Base-by-base conservation (phyloP, 2,329 filamentous ascomycete genomes). In the Cladophialophora yegresii region DNA sequence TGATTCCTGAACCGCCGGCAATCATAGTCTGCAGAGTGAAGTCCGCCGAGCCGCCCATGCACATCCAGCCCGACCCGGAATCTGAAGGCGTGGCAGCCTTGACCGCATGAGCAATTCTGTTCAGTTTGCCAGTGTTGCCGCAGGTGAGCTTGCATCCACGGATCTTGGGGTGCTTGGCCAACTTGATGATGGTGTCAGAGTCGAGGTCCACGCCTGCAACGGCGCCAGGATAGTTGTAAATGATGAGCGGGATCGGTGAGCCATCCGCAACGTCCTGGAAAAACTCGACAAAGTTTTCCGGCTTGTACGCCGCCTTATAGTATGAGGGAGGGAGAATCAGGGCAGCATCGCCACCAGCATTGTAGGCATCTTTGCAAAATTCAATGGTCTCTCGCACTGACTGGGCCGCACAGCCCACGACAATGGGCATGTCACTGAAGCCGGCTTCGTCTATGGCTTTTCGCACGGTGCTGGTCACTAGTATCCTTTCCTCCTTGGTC, bases 291-390 rank as follows among this genome's bases (percentile, higher is more conserved):
- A 87, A 77, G 1, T 83, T 83, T 7, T 84, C 81, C 10, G 84
- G 82, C 28, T 82, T 85, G 73, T 91, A 88, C 23, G 91, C 80
- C 3, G 84, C 74, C 62, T 87, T 85, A 78, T 92, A 93, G 79
- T 93, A 93, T 57, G 85, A 86, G 3, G 90, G 90, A 10, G 90
- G 89, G 30, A 93, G 82, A 3, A 93, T 84, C 62, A 95, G 82
- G 6, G 89, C 89, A 71, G 89, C 91, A 77, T 92, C 88, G 68
- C 87, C 90, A 61, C 90, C 91, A 43, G 85, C 82, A 32, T 83
- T 81, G 70, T 84, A 85, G 13, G 89, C 89, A 72, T 92, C 89
- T 64, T 81, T 77, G 78, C 89, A 92, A 64, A 89, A 80, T 64
- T 86, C 81, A 66, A 93, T 84, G 20, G 87, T 87, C 77, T 93